These are phyloP conservation scores for Botrytis byssoidea DNA, from an alignment of 2,329 filamentous ascomycete genomes.

Conservation along the genomic window DNA sequence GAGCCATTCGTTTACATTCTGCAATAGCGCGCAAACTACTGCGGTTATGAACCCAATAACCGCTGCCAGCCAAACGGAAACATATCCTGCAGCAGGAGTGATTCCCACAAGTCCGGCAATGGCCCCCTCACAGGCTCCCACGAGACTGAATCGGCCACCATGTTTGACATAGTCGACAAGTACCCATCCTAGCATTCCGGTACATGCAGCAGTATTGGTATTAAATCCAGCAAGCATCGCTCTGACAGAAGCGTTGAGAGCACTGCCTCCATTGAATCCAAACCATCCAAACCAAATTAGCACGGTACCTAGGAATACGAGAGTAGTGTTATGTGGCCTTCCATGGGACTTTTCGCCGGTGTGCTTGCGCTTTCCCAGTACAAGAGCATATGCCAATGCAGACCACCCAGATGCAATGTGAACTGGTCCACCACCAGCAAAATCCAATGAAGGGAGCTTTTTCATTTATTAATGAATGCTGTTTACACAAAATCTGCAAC, in stretches of 20 bases:
- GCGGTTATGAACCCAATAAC: slow-evolving; percentile 54
- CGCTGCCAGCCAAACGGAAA: slow-evolving; percentile 51
- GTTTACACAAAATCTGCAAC: fast-evolving
- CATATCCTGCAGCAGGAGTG: slow-evolving; percentile 56
- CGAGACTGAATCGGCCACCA: slow-evolving; percentile 49
- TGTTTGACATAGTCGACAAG: slow-evolving; percentile 51
- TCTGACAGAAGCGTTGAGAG: slow-evolving; percentile 52
- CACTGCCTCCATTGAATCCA: slow-evolving; percentile 52
- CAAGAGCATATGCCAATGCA: slow-evolving; percentile 62
- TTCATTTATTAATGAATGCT: background rate
- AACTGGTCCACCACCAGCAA: slow-evolving; percentile 52
- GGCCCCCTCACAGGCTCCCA: slow-evolving; percentile 53
- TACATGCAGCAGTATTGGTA: slow-evolving; percentile 57
- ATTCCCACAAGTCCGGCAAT: slow-evolving; percentile 58
- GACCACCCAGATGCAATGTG: slow-evolving; percentile 62
- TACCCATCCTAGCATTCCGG: slow-evolving; percentile 53
- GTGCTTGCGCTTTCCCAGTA: slow-evolving; percentile 57
- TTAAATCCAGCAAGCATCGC: slow-evolving; percentile 57
- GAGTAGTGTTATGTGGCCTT: slow-evolving; percentile 61
- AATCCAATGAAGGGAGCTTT: slow-evolving; percentile 44
- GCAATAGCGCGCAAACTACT: slow-evolving; percentile 39
- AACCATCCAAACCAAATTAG: slow-evolving; percentile 65
- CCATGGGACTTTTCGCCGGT: slow-evolving; percentile 49
- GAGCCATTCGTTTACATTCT: slow-evolving; percentile 51
- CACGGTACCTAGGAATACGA: slow-evolving; percentile 63